A percentile compares a stretch with the other conserved stretches of the same genome.
Conservation (phyloP, 2,329 filamentous ascomycete species). For the Colletotrichum sp. region DNA sequence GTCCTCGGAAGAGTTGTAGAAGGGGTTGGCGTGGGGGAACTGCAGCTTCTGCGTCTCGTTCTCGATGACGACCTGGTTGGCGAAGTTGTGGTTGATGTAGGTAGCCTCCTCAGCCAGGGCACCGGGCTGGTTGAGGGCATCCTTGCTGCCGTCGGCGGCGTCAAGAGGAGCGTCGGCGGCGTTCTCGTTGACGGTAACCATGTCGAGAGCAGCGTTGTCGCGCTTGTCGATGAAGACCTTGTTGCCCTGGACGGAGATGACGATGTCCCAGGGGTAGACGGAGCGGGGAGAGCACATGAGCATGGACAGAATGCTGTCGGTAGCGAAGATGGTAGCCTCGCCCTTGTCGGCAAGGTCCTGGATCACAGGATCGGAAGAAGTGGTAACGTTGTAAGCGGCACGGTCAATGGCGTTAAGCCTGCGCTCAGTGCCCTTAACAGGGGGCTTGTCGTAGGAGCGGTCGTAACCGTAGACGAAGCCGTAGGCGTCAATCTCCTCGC, state of each 20-base stretch:
- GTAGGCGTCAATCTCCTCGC: conserved; percentile 93
- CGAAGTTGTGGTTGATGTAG: conserved; percentile 99
- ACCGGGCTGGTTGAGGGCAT: conserved; percentile 90
- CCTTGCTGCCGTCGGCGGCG: conserved; percentile 89
- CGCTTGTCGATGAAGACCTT: conserved; percentile 99
- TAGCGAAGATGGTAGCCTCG: conserved; percentile 95
- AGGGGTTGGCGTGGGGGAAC: conserved; percentile 91
- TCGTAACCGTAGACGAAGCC: conserved; percentile 99
- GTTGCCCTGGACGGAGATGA: conserved; percentile 90
- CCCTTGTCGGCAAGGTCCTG: conserved; percentile 96
- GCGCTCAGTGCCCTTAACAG: conserved; percentile 86
- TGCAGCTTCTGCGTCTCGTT: conserved; percentile 78
- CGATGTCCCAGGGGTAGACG: conserved; percentile 97
- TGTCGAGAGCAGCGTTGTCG: conserved; percentile 90
- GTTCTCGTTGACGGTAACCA: conserved; percentile 99
- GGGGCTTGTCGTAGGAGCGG: conserved; percentile 90
- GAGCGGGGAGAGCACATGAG: conserved; percentile 98
- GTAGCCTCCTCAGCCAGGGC: conserved; percentile 96
- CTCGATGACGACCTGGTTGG: conserved; percentile 92
- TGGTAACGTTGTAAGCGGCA: conserved; percentile 97
- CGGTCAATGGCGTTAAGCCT: conserved; percentile 90
- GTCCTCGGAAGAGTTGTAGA: conserved; percentile 94
- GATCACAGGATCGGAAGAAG: conserved; percentile 93
- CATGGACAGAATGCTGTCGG: conserved; percentile 97
- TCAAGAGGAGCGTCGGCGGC: conserved; percentile 94